These are phyloP conservation scores for Leccinum aurantiacum DNA, from an alignment of 768 basidiomycete species.

Conservation along the genomic window DNA sequence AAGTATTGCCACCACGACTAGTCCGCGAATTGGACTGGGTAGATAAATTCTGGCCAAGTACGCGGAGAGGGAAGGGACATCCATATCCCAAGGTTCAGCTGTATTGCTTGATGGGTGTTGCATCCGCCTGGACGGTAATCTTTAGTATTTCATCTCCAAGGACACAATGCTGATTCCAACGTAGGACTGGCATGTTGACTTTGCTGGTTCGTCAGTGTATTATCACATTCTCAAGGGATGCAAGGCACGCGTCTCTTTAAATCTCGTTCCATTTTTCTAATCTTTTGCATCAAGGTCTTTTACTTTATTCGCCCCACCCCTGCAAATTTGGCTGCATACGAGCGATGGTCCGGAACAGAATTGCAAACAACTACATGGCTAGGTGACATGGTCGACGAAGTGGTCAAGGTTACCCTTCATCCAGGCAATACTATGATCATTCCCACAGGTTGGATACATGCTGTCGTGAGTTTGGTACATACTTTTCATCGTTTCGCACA, in stretches of 20 bases:
- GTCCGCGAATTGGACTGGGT: conserved; percentile 96
- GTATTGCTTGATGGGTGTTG: conserved; percentile 97
- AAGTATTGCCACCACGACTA: conserved; percentile 78
- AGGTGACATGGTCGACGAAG: conserved; percentile 90
- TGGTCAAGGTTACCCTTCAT: conserved; percentile 76
- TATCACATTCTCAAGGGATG: conserved; percentile 88
- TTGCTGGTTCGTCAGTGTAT: conserved; percentile 97
- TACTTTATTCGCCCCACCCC: conserved; percentile 92
- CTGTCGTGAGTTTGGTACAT: conserved; percentile 72
- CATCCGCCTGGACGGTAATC: conserved; percentile 89
- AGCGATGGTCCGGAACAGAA: conserved; percentile 92
- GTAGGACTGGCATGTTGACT: conserved; percentile 98
- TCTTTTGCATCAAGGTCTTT: conserved; percentile 60
- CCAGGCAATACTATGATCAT: conserved; percentile 91
- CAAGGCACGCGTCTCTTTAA: conserved; percentile 52
- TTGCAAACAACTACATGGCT: conserved; percentile 87
- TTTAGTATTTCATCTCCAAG: background rate
- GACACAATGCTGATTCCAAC: background rate
- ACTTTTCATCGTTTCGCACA: background rate
- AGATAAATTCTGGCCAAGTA: conserved; percentile 89
- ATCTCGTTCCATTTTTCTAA: background rate
- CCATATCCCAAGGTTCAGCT: conserved; percentile 90
- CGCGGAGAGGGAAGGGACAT: conserved; percentile 69
- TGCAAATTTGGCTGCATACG: conserved; percentile 85
- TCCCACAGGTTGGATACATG: conserved; percentile 97